Evolutionary conservation across 768 basidiomycete genomes (phyloP).

Genomic region (Pholiota molesta): DNA sequence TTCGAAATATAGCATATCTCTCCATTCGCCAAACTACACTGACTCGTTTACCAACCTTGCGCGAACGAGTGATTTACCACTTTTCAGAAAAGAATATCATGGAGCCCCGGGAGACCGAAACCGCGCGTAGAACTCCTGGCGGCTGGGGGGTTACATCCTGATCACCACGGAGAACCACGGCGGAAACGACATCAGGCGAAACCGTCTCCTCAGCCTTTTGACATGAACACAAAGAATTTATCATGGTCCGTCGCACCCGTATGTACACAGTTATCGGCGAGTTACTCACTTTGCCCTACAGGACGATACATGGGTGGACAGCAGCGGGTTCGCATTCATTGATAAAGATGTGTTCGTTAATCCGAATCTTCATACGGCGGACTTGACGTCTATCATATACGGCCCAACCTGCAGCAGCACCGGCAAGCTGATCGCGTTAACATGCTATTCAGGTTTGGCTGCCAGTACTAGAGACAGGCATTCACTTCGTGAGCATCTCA

Average conservation of each 20-base stretch:
- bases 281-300: too few relatives aligned
- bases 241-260: not conserved
- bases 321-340: not conserved
- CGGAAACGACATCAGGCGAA: not conserved
- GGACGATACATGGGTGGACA: not conserved
- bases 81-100: not conserved
- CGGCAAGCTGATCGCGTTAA: not conserved
- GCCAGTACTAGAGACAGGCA: not conserved
- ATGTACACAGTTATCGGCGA: too few relatives aligned
- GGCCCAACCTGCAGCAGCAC: not conserved
- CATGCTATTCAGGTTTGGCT: not conserved
- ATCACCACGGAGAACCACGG: not conserved
- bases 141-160: not conserved
- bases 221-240: not conserved
- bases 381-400: not conserved
- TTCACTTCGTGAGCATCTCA: not conserved
- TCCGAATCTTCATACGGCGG: not conserved
- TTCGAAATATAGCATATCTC: not conserved
- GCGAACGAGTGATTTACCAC: not conserved
- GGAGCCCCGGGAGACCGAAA: not conserved
- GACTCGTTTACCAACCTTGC: not conserved
- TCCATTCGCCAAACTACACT: not conserved
- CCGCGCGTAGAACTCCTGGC: not conserved
- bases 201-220: not conserved
- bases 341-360: not conserved